Percentiles rank a stretch among this genome's conserved stretches.
These are phyloP conservation scores for Kodamaea sp. DNA, from an alignment of 1,139 yeast genomes.

Conservation along the genomic window DNA sequence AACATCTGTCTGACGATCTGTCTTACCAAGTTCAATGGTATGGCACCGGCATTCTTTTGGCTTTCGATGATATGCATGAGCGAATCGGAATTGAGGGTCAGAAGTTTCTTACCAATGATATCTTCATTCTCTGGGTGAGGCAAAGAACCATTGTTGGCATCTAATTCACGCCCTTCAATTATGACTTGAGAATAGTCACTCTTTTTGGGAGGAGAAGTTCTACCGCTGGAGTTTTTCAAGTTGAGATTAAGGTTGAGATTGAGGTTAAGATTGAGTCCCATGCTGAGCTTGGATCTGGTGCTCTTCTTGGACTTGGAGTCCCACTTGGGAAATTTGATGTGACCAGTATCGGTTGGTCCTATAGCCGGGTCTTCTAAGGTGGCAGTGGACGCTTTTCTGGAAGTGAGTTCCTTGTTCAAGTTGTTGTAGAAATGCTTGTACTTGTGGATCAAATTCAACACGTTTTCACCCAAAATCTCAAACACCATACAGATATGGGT, in stretches of 20 bases:
- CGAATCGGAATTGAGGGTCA: slow-evolving; percentile 14
- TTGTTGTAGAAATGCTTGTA: slow-evolving; percentile 45
- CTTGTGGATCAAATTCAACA: slow-evolving; percentile 68
- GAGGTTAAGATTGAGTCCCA: slow-evolving; percentile 22
- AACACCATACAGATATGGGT: slow-evolving; percentile 83
- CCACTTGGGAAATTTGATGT: slow-evolving; percentile 23
- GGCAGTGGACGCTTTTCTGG: slow-evolving; percentile 2
- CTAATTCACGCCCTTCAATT: slow-evolving; percentile 5
- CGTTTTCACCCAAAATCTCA: slow-evolving; percentile 83
- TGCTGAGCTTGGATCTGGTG: slow-evolving; percentile 27
- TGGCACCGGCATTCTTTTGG: slow-evolving; percentile 47
- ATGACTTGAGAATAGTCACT: slow-evolving; percentile 3
- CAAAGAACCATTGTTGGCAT: neutral
- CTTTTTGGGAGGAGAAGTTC: slow-evolving; percentile 5
- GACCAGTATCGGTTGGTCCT: slow-evolving; percentile 8
- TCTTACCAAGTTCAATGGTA: slow-evolving; percentile 73
- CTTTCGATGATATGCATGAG: slow-evolving; percentile 14
- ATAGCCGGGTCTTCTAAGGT: slow-evolving; percentile 4
- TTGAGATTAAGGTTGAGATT: slow-evolving; percentile 5
- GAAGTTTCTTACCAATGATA: slow-evolving; percentile 10
- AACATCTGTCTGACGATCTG: slow-evolving; percentile 79
- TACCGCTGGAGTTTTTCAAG: slow-evolving; percentile 1
- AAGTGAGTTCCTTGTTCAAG: slow-evolving; percentile 12
- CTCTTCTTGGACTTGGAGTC: slow-evolving; percentile 24
- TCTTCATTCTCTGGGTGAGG: slow-evolving; percentile 3